Base-by-base conservation (phyloP, 352 stramenopile species). In the Nothophytophthora sp. region DNA sequence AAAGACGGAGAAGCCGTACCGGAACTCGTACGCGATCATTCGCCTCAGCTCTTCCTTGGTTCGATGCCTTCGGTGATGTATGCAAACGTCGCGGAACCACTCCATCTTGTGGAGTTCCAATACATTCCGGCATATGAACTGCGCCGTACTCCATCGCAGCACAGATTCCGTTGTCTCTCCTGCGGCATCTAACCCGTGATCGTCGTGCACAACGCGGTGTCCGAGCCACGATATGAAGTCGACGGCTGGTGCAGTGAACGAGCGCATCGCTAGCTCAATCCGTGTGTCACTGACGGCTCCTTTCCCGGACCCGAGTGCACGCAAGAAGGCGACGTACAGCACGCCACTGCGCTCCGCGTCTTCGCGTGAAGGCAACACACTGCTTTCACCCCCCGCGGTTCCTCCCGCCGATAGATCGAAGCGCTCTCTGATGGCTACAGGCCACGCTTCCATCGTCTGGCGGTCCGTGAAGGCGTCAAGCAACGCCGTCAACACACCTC, bases 11-110 rank as follows among this genome's bases (percentile, higher is more conserved):
- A 46, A 25, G 13, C 39, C 55, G 13, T 49, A 58, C 6, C 55
- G 55, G n/a, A 63, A 50, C 39, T 63, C 47, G n/a, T 50, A n/a
- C 16, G 22, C 11, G 13, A 61, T 5, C 12, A 55, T 6, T 5
- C 19, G 35, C 29, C 37, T 30, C 3, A 55, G 33, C 4, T 16
- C 30, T 1, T 37, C 18, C 13, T 36, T 47, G 13, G 28, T 34
- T 5, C 36, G 18, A 6, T n/a, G 24, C 15, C 11, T 30, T 3
- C 11, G 27, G 27, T 30, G 27, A 11, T 33, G 15, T 13, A 18
- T 22, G 20, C 43, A 49, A 11, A 38, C 23, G 10, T 50, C n/a
- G 2, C 36, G 19, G 29, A 27, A 38, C 53, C 53, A 61, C 18
- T 3, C n/a, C 18, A 13, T 39, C 13, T 42, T 11, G 15, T 30